phyloP scores from a whole-genome alignment of 345 rosid genomes.

The Alliaria petiolata region DNA sequence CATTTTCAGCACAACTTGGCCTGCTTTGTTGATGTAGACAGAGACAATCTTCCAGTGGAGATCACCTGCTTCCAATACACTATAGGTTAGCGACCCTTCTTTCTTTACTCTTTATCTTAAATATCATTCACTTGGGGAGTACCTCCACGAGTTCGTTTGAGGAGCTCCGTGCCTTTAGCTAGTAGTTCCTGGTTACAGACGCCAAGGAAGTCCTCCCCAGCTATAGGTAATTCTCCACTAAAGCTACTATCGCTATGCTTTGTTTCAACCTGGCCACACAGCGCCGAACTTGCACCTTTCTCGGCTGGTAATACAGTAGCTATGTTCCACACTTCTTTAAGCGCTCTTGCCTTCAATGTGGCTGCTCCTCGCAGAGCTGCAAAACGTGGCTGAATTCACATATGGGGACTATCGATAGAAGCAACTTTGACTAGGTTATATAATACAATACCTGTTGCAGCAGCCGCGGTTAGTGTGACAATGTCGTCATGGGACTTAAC shows the following conservation, averaged over 20 bases:
- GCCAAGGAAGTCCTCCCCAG: slow-evolving; percentile 57
- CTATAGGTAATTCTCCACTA: slow-evolving; percentile 52
- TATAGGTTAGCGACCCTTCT: not conserved
- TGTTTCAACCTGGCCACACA: slow-evolving; percentile 39
- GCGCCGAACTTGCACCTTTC: slow-evolving; percentile 44
- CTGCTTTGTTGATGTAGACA: slow-evolving; percentile 62
- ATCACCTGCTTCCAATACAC: slow-evolving; percentile 54
- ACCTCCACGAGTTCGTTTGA: slow-evolving; percentile 93
- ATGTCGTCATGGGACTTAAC: slow-evolving; percentile 85
- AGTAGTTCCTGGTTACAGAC: slow-evolving; percentile 65
- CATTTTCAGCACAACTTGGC: slow-evolving; percentile 85
- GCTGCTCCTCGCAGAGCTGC: slow-evolving; percentile 94
- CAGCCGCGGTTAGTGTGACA: slow-evolving; percentile 88
- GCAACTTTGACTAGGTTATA: not conserved
- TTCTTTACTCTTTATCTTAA: not conserved
- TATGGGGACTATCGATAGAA: not conserved
- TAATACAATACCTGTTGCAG: slow-evolving; percentile 71
- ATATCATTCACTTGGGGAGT: not conserved
- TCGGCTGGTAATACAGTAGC: slow-evolving; percentile 76
- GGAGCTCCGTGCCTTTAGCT: slow-evolving; percentile 81
- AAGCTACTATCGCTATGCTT: slow-evolving; percentile 35
- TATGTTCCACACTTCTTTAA: slow-evolving; percentile 75
- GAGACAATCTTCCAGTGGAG: slow-evolving; percentile 93
- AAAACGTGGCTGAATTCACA: not conserved
- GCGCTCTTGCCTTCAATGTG: slow-evolving; percentile 83